Base-by-base conservation (phyloP, 805 yeast species). In the Teunomyces funiuensis region DNA sequence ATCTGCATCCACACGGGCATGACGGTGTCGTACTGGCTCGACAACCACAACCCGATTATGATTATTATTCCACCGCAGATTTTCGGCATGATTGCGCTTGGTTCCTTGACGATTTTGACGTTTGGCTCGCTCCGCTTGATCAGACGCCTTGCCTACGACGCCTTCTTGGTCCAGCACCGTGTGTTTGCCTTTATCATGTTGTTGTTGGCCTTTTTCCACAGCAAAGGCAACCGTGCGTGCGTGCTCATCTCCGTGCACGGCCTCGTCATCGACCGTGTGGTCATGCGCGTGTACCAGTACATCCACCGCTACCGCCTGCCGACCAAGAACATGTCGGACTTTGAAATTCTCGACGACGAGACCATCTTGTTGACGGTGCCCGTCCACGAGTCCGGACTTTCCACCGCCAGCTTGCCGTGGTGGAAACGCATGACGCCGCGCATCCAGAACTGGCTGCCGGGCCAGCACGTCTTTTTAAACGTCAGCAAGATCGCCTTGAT, bases 61-160 rank as follows among this genome's bases (percentile, higher is more conserved):
- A 41, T 74, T 7, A 33, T 51, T 16, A 73, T 73, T 31, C 79
- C 80, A 4, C 78, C 79, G 1, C 74, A 69, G 43, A 68, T 69
- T n/a, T 74, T 74, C 54, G 80, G 79, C 6, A 62, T 68, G 53
- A 73, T 74, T 33, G 69, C 77, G 2, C 69, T 63, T 44, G 62
- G 58, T 5, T 54, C 65, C 31, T 60, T 72, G 51, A 60, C 58
- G 17, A 36, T 71, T 33, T 49, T 73, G 40, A 61, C 61, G 7
- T 60, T 66, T 57, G 71, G 63, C 4, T 62, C 71, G 26, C 30
- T 65, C 13, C 59, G 57, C 39, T 51, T 63, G 26, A 51, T 74
- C 8, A 47, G 79, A 42, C 60, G 53, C 38, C 57, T 55, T 39
- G 66, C 74, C 3, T 74, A 61, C 45, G 79, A 74, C 29, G 53